phyloP scores from a whole-genome alignment of 2,329 filamentous ascomycete genomes.

The Botryotinia narcissicola region DNA sequence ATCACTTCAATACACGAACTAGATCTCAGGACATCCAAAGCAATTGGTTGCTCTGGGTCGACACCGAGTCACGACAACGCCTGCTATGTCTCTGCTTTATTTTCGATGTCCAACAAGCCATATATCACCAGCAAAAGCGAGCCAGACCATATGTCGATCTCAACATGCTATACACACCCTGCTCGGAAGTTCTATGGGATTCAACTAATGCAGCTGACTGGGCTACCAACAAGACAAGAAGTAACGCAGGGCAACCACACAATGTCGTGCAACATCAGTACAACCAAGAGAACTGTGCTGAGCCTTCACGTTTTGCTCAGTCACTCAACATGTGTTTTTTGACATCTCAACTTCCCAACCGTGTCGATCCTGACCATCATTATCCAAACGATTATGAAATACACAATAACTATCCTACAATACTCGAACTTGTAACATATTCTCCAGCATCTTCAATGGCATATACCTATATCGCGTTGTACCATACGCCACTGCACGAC shows the following conservation, averaged over 20 bases:
- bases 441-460: slow-evolving; percentile 48
- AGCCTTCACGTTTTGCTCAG: slow-evolving; percentile 28
- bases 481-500: slow-evolving; percentile 57
- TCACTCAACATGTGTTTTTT: slow-evolving; percentile 32
- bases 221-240: slow-evolving; percentile 37
- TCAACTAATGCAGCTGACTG: slow-evolving; percentile 48
- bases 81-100: slow-evolving; percentile 57
- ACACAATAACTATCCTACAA: slow-evolving; percentile 15
- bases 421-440: slow-evolving; percentile 35
- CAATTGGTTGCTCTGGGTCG: slow-evolving; percentile 52
- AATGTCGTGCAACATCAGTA: slow-evolving; percentile 25
- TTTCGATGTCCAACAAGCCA: slow-evolving; percentile 54
- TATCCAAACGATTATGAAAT: slow-evolving; percentile 24
- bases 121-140: slow-evolving; percentile 46
- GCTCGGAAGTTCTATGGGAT: slow-evolving; percentile 49
- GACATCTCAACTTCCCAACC: slow-evolving; percentile 31
- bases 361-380: slow-evolving; percentile 37
- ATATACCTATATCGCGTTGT: slow-evolving; percentile 55
- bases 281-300: slow-evolving; percentile 19
- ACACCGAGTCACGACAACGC: slow-evolving; percentile 51
- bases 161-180: slow-evolving; percentile 29
- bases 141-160: slow-evolving; percentile 15
- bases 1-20: slow-evolving; percentile 1
- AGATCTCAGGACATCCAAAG: slow-evolving; percentile 22
- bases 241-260: slow-evolving; percentile 22